Percentiles rank a stretch among this genome's conserved stretches.
Evolutionary conservation across 441 rosid species (phyloP).

Genomic region (Omphalea diandra): DNA sequence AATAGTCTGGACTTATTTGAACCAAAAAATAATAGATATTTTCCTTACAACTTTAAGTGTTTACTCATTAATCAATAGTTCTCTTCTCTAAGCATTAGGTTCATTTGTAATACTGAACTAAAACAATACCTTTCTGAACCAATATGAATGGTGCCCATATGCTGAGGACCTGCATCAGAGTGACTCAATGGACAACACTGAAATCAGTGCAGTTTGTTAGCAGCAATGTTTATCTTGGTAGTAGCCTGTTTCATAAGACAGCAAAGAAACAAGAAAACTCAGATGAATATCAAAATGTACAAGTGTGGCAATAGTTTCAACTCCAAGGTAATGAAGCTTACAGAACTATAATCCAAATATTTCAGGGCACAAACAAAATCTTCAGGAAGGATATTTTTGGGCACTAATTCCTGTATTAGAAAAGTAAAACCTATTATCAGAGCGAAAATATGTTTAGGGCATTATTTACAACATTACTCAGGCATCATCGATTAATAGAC

Average conservation of each 20-base stretch:
- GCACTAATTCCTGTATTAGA: conserved; percentile 65
- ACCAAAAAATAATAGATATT: too few relatives aligned
- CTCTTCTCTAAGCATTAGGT: too few relatives aligned
- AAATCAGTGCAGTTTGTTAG: conserved; percentile 65
- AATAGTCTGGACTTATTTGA: too few relatives aligned
- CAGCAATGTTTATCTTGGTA: conserved; percentile 83
- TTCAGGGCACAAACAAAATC: conserved; percentile 53
- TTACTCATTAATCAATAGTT: too few relatives aligned
- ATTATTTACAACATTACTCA: neutral
- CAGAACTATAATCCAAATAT: conserved; percentile 80
- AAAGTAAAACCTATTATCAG: conserved; percentile 17
- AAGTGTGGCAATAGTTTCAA: too few relatives aligned
- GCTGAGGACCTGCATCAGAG: conserved; percentile 70
- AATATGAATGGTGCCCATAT: conserved; percentile 74
- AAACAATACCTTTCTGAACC: conserved; percentile 81
- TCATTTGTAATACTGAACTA: too few relatives aligned
- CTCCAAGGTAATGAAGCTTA: conserved; percentile 36
- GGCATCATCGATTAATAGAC: neutral
- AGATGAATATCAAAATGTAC: neutral
- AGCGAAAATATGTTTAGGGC: neutral
- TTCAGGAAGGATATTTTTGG: conserved; percentile 62
- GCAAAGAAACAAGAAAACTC: neutral
- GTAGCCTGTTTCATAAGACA: conserved; percentile 51
- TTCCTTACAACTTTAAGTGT: too few relatives aligned
- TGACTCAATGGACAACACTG: conserved; percentile 51